Conservation (phyloP, 768 basidiomycete species). For the Daedaleopsis sinensis region DNA sequence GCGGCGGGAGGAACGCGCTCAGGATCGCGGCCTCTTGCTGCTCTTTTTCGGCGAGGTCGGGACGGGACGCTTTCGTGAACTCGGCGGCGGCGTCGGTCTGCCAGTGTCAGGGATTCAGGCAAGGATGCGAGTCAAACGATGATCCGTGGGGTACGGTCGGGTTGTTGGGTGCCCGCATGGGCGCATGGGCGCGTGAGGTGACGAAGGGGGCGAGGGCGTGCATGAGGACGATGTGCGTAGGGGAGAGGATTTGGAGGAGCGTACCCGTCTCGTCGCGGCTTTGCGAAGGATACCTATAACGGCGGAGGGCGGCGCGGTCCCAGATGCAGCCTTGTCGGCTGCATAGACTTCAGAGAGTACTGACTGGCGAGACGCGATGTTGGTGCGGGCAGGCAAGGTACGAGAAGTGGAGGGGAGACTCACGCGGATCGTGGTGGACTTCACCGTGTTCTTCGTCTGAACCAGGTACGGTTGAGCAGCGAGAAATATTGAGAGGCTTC, state of each 20-base stretch:
- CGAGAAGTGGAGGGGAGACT: background rate
- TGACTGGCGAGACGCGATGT: conserved; percentile 43
- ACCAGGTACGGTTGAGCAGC: background rate
- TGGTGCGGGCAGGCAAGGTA: background rate
- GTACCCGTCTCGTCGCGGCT: conserved; percentile 59
- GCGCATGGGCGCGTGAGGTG: too few relatives aligned
- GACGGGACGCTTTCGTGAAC: conserved; percentile 58
- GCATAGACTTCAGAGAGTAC: conserved; percentile 71
- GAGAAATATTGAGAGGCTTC: background rate
- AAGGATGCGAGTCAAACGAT: too few relatives aligned
- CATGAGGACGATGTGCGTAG: conserved; percentile 7
- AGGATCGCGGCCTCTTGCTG: conserved; percentile 57
- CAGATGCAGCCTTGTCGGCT: conserved; percentile 58
- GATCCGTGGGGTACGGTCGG: too few relatives aligned
- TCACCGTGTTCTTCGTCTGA: conserved; percentile 57
- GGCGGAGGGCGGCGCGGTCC: conserved; percentile 48
- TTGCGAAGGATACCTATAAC: conserved; percentile 60
- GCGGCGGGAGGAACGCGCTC: conserved; percentile 59
- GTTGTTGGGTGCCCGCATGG: too few relatives aligned
- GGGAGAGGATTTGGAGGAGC: conserved; percentile 29
- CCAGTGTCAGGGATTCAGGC: too few relatives aligned
- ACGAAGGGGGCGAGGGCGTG: background rate
- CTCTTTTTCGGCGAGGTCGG: conserved; percentile 69
- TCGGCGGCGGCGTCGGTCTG: conserved; percentile 64
- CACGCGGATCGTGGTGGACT: conserved; percentile 59